phyloP scores from a whole-genome alignment of 2,329 filamentous ascomycete species.

The Clarireedia sp. region DNA sequence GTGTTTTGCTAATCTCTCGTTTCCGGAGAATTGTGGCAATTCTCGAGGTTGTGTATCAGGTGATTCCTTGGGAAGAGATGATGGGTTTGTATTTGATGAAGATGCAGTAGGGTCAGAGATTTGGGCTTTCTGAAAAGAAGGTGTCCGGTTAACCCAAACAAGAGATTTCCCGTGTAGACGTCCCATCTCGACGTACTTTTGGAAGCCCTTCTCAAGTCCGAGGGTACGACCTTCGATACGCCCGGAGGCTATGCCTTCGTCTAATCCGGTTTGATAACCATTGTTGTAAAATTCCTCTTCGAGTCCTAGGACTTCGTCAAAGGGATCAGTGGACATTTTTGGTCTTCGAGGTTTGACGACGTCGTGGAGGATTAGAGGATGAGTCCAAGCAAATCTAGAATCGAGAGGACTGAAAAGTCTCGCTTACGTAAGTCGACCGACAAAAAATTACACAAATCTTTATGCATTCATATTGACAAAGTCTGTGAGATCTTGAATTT shows the following conservation, averaged over 20 bases:
- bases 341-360: background rate
- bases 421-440: background rate
- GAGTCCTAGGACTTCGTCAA: slow-evolving; percentile 44
- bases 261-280: slow-evolving; percentile 67
- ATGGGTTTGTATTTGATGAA: background rate
- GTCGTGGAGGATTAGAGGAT: background rate
- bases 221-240: slow-evolving; percentile 83
- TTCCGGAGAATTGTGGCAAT: slow-evolving; percentile 38
- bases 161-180: slow-evolving; percentile 68
- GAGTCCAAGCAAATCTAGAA: background rate
- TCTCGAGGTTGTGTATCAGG: background rate
- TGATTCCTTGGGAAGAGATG: background rate
- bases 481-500: background rate
- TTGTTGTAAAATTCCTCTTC: slow-evolving; percentile 70
- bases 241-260: slow-evolving; percentile 70
- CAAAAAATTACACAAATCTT: too few species aligned
- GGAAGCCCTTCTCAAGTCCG: slow-evolving; percentile 85
- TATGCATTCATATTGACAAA: too few species aligned
- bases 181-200: slow-evolving; percentile 81
- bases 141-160: slow-evolving; percentile 74
- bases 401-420: background rate
- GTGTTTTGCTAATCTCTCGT: slow-evolving; percentile 67
- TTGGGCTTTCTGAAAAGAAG: slow-evolving; percentile 16
- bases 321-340: slow-evolving; percentile 23
- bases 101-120: too few species aligned